Evolutionary conservation across 352 stramenopile genomes (phyloP), one percentile per base, ranked within the genome.

Genomic region (Phytophthora citrophthora): DNA sequence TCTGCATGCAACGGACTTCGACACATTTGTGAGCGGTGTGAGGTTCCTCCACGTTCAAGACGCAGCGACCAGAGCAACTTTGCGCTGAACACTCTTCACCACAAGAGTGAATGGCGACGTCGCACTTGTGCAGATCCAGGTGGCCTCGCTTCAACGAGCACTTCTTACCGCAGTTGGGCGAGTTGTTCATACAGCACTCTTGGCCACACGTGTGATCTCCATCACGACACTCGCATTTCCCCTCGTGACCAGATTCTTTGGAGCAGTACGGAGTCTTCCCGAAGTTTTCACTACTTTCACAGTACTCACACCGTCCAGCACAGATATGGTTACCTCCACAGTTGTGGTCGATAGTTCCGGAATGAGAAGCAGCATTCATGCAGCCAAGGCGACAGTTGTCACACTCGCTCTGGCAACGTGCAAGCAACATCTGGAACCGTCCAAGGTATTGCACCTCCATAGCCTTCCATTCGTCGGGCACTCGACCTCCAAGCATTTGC

Each of bases 21-120:
- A 80, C 76, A 18, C 86, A 94, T 39, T 87, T 88, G 72, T 93
- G 86, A 2, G 63, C 71, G 4, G 57, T 69, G 50, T 93, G 86
- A 0, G 71, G 66, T 1, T 71, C 48, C 20, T 88, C 73, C 8
- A 92, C 68, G 45, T 78, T 81, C 50, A 86, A 50, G 3, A 86
- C 72, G 44, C 86, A 94, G 10, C 47, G 46, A 3, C 78, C 72
- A 0, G 43, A 43, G 12, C 86, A 94, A 2, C 61, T 74, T 11
- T 54, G 24, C 1, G 79, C 79, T 0, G 64, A 77, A 44, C 86
- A 94, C 11, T 66, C 34, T 38, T 81, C 45, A 5, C 82, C 82
- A 26, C 86, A 94, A 7, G 72, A 77, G 53, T 93, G 86, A 1
- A 83, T 45, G 4, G 61, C 36, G 2, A 91, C 82, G 3, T 81